Conservation (phyloP, 495 filamentous ascomycete genomes). For the Aspergillus bertholletiae region DNA sequence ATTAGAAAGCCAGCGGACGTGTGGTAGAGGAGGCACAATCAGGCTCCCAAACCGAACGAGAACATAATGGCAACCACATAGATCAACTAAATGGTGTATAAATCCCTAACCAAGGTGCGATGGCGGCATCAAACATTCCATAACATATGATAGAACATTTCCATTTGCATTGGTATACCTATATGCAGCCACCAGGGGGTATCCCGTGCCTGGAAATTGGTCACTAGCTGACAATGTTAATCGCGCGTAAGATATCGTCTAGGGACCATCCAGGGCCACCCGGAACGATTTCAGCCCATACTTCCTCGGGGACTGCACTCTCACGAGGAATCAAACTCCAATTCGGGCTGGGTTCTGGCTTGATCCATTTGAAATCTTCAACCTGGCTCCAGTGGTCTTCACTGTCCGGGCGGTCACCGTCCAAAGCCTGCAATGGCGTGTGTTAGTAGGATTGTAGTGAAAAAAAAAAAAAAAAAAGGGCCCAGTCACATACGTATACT, state of each 20-base stretch:
- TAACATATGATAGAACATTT: too few relatives aligned
- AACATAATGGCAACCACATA: too few relatives aligned
- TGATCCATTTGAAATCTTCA: constrained; percentile 97
- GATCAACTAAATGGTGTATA: too few relatives aligned
- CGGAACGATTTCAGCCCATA: constrained; percentile 69
- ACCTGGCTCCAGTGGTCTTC: constrained; percentile 81
- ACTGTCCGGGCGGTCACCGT: constrained; percentile 33
- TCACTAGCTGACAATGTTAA: constrained; percentile 39
- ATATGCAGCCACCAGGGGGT: too few relatives aligned
- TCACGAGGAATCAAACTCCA: constrained; percentile 68
- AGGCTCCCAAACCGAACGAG: too few relatives aligned
- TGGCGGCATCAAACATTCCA: too few relatives aligned
- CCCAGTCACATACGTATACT: constrained; percentile 54
- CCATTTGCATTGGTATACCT: too few relatives aligned
- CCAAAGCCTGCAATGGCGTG: constrained; percentile 23
- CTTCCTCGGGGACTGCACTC: constrained; percentile 55
- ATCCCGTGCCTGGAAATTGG: too few relatives aligned
- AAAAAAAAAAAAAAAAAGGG: not conserved
- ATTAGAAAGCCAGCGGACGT: not conserved
- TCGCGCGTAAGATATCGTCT: constrained; percentile 64
- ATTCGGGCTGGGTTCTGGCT: constrained; percentile 79
- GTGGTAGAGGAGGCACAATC: not conserved
- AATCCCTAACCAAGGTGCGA: too few relatives aligned
- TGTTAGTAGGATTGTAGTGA: not conserved
- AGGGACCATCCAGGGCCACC: constrained; percentile 58